These are phyloP conservation scores for Clohesyomyces aquaticus DNA, from an alignment of 495 filamentous ascomycete species.

Conservation along the genomic window DNA sequence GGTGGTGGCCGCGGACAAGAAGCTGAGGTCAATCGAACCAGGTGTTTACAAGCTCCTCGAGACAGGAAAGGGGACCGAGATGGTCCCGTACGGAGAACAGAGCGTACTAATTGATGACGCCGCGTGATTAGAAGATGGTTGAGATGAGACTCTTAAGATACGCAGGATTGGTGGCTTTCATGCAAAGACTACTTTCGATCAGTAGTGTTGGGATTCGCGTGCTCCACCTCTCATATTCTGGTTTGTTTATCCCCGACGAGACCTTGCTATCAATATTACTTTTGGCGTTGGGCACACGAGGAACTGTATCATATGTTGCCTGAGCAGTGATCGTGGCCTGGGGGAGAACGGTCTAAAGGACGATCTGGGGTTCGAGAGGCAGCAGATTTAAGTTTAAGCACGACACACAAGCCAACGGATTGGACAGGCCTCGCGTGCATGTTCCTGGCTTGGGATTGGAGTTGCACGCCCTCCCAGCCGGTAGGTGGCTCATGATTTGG, in stretches of 20 bases:
- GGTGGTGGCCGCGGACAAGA: too few species aligned
- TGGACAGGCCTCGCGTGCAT: slow-evolving; percentile 1
- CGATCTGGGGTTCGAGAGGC: background rate
- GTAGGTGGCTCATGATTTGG: background rate
- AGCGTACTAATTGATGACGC: background rate
- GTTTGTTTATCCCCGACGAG: background rate
- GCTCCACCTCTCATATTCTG: background rate
- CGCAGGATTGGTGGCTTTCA: slow-evolving; percentile 5
- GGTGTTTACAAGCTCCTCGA: too few species aligned
- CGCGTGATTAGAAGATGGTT: too few species aligned
- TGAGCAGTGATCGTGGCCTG: too few species aligned
- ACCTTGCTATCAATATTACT: background rate
- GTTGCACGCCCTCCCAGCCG: slow-evolving; percentile 6
- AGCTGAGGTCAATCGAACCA: too few species aligned
- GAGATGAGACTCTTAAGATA: background rate
- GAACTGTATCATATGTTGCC: background rate
- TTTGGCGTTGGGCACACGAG: background rate
- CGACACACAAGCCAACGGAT: background rate
- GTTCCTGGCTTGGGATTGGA: background rate
- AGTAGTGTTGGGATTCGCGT: too few species aligned
- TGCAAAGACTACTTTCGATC: background rate
- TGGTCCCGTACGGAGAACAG: too few species aligned
- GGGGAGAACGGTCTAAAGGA: too few species aligned
- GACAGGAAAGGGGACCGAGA: too few species aligned
- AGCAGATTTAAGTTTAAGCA: background rate